phyloP scores from a whole-genome alignment of 139 green algal species.

The Coelastrella sp. region DNA sequence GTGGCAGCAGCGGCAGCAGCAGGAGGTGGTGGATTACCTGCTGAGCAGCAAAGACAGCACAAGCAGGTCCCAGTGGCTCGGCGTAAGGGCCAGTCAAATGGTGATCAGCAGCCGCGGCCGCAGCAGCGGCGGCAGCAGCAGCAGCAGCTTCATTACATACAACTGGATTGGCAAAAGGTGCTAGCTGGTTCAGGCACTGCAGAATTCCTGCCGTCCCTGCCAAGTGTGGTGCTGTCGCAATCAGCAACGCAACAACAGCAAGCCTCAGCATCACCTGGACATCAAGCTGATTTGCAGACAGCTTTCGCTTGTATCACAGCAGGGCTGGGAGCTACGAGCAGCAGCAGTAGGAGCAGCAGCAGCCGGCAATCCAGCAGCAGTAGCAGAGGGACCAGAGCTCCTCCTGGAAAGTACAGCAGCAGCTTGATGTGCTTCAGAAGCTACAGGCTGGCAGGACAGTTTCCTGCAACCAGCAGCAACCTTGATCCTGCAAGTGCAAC shows the following conservation, averaged over 20 bases:
- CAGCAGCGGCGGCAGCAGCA: slow-evolving; percentile 12
- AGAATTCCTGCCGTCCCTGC: background rate
- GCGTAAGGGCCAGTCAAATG: too few relatives aligned
- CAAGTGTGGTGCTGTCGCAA: background rate
- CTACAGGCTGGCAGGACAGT: slow-evolving; percentile 29
- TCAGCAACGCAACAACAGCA: background rate
- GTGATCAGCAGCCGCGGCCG: background rate
- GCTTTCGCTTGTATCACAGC: background rate
- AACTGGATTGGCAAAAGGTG: background rate
- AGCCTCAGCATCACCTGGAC: background rate
- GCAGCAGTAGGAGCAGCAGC: background rate
- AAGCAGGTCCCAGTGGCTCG: background rate
- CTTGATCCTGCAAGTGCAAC: slow-evolving; percentile 13
- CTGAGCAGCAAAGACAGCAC: background rate
- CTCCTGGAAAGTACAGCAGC: slow-evolving; percentile 26
- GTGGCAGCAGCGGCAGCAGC: slow-evolving; percentile 12
- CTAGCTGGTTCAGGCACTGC: background rate
- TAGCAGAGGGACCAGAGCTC: background rate
- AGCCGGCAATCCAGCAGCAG: background rate
- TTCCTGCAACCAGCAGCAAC: too few relatives aligned
- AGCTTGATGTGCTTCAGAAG: background rate
- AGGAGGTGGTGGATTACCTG: background rate
- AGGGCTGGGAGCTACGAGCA: background rate
- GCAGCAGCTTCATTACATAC: background rate
- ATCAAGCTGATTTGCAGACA: background rate